Evolutionary conservation across 1,284 basidiomycete species (phyloP).

Genomic region (Pisolithus thermaeus): DNA sequence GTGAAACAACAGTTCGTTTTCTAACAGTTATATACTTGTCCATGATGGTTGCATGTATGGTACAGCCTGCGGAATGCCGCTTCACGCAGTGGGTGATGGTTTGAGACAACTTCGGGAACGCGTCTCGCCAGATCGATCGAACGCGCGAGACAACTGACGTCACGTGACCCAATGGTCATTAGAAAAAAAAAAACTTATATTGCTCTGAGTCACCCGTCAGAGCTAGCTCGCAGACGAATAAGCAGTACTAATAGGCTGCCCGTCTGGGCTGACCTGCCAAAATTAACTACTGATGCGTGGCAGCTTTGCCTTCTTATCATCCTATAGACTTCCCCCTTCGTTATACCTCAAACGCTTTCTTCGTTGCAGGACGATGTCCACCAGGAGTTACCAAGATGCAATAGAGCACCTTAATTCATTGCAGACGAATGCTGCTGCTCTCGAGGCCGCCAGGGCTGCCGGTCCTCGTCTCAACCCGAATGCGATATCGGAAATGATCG

Average conservation of each 20-base stretch:
- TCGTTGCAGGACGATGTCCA: slow-evolving; percentile 38
- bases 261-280: neutral
- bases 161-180: neutral
- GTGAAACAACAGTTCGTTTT: slow-evolving; percentile 22
- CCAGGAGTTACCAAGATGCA: slow-evolving; percentile 66
- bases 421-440: slow-evolving; percentile 89
- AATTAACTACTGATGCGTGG: slow-evolving; percentile 7
- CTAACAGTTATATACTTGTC: slow-evolving; percentile 36
- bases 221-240: too few species aligned
- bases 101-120: neutral
- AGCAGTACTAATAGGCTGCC: too few species aligned
- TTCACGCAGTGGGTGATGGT: neutral
- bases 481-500: slow-evolving; percentile 86
- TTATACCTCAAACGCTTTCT: slow-evolving; percentile 6
- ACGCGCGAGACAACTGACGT: neutral
- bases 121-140: neutral
- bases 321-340: slow-evolving; percentile 11
- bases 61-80: slow-evolving; percentile 2
- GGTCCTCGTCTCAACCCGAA: slow-evolving; percentile 66
- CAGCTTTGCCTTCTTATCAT: slow-evolving; percentile 12
- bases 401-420: slow-evolving; percentile 86
- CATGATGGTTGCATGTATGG: slow-evolving; percentile 25
- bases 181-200: neutral
- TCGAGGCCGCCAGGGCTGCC: slow-evolving; percentile 79
- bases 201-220: neutral